These are phyloP conservation scores for Hanseniaspora valbyensis DNA, from an alignment of 805 yeast species.

Conservation along the genomic window DNA sequence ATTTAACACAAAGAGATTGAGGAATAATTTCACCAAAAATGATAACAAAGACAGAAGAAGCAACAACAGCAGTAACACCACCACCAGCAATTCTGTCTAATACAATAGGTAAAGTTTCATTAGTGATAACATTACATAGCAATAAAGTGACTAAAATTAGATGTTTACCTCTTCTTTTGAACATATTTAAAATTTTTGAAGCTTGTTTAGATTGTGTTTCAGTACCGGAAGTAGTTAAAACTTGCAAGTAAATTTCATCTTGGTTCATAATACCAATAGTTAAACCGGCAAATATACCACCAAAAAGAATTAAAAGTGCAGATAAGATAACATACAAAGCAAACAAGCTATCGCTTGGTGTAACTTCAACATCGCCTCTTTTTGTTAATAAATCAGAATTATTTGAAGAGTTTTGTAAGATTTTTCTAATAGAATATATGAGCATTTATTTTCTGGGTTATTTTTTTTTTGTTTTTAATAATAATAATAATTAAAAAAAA, in stretches of 20 bases:
- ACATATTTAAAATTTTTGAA: constrained; percentile 51
- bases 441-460: constrained; percentile 1
- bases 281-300: constrained; percentile 87
- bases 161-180: constrained; percentile 73
- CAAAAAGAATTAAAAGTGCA: constrained; percentile 38
- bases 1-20: constrained; percentile 83
- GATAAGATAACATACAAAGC: constrained; percentile 11
- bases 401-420: no score
- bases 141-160: constrained; percentile 90
- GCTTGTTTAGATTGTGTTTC: constrained; percentile 57
- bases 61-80: constrained; percentile 92
- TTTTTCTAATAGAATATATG: constrained; percentile 9
- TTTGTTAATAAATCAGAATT: not conserved
- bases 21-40: constrained; percentile 95
- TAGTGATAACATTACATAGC: constrained; percentile 79
- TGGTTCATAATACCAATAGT: constrained; percentile 98
- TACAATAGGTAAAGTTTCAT: constrained; percentile 88
- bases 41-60: constrained; percentile 87
- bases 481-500: not conserved
- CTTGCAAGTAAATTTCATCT: constrained; percentile 88
- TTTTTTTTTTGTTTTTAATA: no score
- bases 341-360: constrained; percentile 8
- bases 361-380: constrained; percentile 4
- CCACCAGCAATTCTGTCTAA: constrained; percentile 89
- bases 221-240: constrained; percentile 80